A percentile compares a stretch with the other conserved stretches of the same genome.
phyloP scores from a whole-genome alignment of 345 rosid genomes.

The Pelargonium nanum region DNA sequence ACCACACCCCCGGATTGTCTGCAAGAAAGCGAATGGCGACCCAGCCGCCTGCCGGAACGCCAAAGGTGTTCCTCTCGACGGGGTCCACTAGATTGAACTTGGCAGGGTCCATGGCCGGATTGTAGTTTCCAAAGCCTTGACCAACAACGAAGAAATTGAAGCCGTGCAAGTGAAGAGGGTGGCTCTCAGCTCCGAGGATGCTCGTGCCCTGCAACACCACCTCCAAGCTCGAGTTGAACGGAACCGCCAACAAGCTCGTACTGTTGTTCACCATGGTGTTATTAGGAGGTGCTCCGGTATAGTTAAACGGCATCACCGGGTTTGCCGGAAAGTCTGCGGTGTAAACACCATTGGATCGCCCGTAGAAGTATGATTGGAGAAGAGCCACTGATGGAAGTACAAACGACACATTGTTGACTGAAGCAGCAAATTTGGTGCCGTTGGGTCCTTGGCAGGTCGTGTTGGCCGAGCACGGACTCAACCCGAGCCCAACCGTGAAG shows the following conservation, averaged over 20 bases:
- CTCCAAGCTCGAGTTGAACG: conserved; percentile 57
- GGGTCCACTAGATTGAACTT: conserved; percentile 65
- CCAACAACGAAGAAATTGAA: conserved; percentile 61
- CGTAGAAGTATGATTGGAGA: conserved; percentile 44
- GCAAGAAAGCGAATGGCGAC: conserved; percentile 58
- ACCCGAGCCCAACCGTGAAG: conserved; percentile 59
- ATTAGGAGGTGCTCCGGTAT: conserved; percentile 66
- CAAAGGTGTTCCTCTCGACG: conserved; percentile 56
- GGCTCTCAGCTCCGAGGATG: conserved; percentile 49
- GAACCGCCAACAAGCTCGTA: conserved; percentile 45
- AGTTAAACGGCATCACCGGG: conserved; percentile 49
- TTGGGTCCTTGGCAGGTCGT: conserved; percentile 71
- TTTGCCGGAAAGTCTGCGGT: conserved; percentile 42
- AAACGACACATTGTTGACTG: conserved; percentile 57
- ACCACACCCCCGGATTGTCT: conserved; percentile 77
- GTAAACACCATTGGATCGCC: conserved; percentile 38
- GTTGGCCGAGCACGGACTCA: conserved; percentile 48
- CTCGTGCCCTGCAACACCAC: conserved; percentile 72
- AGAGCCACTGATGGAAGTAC: conserved; percentile 39
- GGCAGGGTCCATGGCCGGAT: conserved; percentile 39
- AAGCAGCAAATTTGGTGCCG: conserved; percentile 53
- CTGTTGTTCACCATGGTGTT: conserved; percentile 43
- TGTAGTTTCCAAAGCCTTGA: conserved; percentile 67
- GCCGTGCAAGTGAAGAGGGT: conserved; percentile 85
- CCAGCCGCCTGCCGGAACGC: conserved; percentile 70